Percentiles rank a stretch among this genome's conserved stretches.
Conservation (phyloP, 306 rosid species). For the cucumber (Cucumis sativus) region DNA sequence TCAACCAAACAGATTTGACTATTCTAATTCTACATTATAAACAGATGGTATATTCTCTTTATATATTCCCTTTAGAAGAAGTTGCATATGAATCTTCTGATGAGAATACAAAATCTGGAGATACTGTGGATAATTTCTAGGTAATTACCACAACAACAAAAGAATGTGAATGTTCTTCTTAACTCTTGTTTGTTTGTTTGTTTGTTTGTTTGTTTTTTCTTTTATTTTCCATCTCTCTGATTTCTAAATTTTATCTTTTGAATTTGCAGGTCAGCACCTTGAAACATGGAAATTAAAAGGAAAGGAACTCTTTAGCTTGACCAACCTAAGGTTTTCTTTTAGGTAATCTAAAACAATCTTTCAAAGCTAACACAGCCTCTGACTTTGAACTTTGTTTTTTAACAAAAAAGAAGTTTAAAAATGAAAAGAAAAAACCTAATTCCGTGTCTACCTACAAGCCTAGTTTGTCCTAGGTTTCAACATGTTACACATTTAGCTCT, state of each 20-base stretch:
- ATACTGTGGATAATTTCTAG: not conserved
- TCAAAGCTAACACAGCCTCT: not conserved
- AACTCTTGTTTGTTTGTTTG: not conserved
- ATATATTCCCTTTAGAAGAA: not conserved
- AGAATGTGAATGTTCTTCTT: slow-evolving; percentile 1
- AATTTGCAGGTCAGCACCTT: slow-evolving; percentile 3
- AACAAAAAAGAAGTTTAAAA: not conserved
- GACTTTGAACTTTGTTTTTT: not conserved
- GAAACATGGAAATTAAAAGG: not conserved
- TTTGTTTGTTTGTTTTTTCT: no score
- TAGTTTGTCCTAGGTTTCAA: no score
- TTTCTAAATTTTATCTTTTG: not conserved
- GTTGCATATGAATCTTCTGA: not conserved
- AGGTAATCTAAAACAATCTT: not conserved
- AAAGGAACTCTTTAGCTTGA: not conserved
- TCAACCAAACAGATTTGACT: not conserved
- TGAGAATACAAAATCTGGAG: not conserved
- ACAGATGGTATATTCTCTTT: not conserved
- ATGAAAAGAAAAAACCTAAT: not conserved
- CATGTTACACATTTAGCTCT: no score
- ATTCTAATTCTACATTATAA: not conserved
- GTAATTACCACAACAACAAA: not conserved
- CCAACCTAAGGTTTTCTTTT: not conserved
- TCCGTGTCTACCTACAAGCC: no score
- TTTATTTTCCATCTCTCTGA: not conserved